Percentiles rank a stretch among this genome's conserved stretches.
Evolutionary conservation across 352 stramenopile species (phyloP).

Genomic region (Globisporangium canariense): DNA sequence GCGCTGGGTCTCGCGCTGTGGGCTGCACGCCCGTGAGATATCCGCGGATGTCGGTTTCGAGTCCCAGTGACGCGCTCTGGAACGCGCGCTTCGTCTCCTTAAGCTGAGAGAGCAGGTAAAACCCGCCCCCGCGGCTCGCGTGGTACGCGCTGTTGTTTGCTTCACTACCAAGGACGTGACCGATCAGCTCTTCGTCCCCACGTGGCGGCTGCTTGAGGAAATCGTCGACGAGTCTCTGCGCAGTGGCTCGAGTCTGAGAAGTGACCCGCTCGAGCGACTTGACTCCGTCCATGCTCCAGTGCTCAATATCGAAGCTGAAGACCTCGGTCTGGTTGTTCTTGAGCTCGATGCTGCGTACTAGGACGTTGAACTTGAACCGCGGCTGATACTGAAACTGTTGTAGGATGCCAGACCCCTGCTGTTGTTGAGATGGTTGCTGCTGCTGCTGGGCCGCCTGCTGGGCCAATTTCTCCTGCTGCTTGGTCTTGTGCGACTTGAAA

Average conservation of each 20-base stretch:
- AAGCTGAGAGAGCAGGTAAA: conserved; percentile 36
- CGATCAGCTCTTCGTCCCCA: conserved; percentile 56
- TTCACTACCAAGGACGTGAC: conserved; percentile 28
- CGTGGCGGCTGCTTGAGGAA: conserved; percentile 22
- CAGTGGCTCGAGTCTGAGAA: not conserved
- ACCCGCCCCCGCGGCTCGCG: conserved; percentile 37
- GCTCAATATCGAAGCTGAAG: conserved; percentile 17
- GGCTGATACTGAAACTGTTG: not conserved
- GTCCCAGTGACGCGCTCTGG: conserved; percentile 21
- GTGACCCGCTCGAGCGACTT: conserved; percentile 3
- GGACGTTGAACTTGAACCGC: conserved; percentile 11
- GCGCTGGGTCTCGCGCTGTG: conserved; percentile 17
- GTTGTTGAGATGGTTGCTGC: not conserved
- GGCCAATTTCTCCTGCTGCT: conserved; percentile 1
- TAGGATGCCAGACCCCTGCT: not conserved
- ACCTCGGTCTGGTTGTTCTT: not conserved
- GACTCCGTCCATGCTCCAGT: not conserved
- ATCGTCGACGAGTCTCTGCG: conserved; percentile 3
- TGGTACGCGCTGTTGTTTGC: conserved; percentile 18
- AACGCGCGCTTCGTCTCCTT: conserved; percentile 23
- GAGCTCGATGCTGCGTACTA: conserved; percentile 8
- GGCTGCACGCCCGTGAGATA: conserved; percentile 43
- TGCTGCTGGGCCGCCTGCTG: not conserved
- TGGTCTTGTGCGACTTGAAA: conserved; percentile 21
- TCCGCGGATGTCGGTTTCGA: conserved; percentile 45